These are phyloP conservation scores for Cyberlindnera samutprakarnensis DNA, from an alignment of 805 yeast genomes.

Conservation along the genomic window DNA sequence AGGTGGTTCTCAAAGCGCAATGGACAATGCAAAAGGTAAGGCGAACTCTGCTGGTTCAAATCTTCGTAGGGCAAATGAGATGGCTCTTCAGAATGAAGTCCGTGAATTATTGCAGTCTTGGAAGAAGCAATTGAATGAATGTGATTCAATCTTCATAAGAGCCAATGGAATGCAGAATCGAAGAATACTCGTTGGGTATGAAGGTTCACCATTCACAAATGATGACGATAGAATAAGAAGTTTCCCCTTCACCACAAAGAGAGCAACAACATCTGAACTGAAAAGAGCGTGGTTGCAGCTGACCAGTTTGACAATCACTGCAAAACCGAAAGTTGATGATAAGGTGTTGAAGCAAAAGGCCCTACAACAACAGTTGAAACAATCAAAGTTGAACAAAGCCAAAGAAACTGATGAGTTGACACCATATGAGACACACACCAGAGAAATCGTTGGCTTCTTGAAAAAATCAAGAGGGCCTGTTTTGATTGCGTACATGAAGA, in stretches of 20 bases:
- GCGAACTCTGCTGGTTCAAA: constrained; percentile 95
- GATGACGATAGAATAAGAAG: constrained; percentile 56
- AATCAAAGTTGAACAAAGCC: constrained; percentile 19
- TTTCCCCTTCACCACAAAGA: constrained; percentile 83
- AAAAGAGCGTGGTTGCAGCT: constrained; percentile 80
- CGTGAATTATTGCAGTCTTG: constrained; percentile 58
- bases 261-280: constrained; percentile 79
- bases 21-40: constrained; percentile 87
- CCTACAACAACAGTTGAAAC: constrained; percentile 24
- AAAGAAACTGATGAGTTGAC: constrained; percentile 19
- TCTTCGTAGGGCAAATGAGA: constrained; percentile 84
- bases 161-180: constrained; percentile 71
- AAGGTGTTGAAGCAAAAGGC: constrained; percentile 21
- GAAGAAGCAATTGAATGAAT: constrained; percentile 50
- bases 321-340: constrained; percentile 42
- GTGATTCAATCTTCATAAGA: constrained; percentile 67
- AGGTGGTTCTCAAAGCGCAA: constrained; percentile 94
- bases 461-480: constrained; percentile 76
- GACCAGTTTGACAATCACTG: constrained; percentile 46
- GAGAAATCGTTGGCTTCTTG: constrained; percentile 49
- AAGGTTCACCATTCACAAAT: constrained; percentile 41
- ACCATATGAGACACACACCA: constrained; percentile 42
- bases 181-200: constrained; percentile 59
- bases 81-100: constrained; percentile 73
- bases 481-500: constrained; percentile 51